Percentiles rank a stretch among this genome's conserved stretches.
These are phyloP conservation scores for Kwoniella shivajii DNA, from an alignment of 1,284 basidiomycete genomes.

Conservation along the genomic window DNA sequence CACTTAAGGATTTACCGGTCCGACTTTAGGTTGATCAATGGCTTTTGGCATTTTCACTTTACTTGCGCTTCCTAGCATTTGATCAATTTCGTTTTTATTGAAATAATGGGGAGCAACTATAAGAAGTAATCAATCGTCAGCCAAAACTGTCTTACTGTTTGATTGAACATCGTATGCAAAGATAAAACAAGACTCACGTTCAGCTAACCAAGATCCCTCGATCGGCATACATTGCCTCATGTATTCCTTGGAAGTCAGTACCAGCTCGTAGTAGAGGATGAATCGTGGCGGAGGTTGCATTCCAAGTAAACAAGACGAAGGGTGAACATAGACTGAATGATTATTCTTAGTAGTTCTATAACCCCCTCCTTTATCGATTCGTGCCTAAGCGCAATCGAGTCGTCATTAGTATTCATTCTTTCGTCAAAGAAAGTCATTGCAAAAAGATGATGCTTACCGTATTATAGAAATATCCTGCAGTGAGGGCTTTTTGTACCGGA, in stretches of 20 bases:
- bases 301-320: constrained; percentile 92
- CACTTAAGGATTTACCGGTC: constrained; percentile 28
- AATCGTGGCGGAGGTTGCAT: constrained; percentile 90
- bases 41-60: constrained; percentile 83
- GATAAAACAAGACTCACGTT: constrained; percentile 62
- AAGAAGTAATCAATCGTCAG: constrained; percentile 3
- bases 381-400: constrained; percentile 61
- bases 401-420: not conserved
- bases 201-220: constrained; percentile 87
- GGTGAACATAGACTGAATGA: constrained; percentile 95
- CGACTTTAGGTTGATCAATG: constrained; percentile 41
- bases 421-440: not conserved
- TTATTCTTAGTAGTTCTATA: constrained; percentile 93
- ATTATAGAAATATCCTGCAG: constrained; percentile 95
- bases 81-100: constrained; percentile 82
- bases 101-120: constrained; percentile 92
- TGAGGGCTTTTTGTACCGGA: constrained; percentile 91
- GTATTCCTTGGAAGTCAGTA: constrained; percentile 62
- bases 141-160: not conserved
- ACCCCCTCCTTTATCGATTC: constrained; percentile 85
- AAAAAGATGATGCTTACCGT: constrained; percentile 62
- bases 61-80: constrained; percentile 70
- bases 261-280: constrained; percentile 85
- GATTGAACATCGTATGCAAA: not conserved
- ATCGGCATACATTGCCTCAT: constrained; percentile 95